These are phyloP conservation scores for Talaromyces verruculosus DNA, from an alignment of 2,329 filamentous ascomycete genomes.

Conservation along the genomic window DNA sequence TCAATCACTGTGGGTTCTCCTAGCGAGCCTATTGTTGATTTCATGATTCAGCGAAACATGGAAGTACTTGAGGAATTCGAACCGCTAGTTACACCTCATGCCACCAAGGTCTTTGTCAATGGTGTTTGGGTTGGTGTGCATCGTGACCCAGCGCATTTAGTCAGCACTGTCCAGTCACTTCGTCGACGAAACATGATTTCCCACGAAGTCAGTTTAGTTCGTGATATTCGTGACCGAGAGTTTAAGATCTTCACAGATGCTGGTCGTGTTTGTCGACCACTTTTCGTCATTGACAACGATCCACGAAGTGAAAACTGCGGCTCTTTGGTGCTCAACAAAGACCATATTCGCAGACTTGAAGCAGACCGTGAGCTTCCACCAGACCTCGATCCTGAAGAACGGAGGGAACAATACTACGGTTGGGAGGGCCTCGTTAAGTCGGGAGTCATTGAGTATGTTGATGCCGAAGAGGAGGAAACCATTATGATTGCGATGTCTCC, in stretches of 20 bases:
- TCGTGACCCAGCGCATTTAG: slow-evolving; percentile 80
- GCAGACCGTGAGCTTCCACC: slow-evolving; percentile 66
- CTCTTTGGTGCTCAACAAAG: slow-evolving; percentile 76
- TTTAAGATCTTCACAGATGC: slow-evolving; percentile 99
- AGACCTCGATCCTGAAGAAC: slow-evolving; percentile 60
- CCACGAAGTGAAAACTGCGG: slow-evolving; percentile 71
- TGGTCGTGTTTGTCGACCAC: slow-evolving; percentile 86
- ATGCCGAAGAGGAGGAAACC: slow-evolving; percentile 97
- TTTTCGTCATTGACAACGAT: slow-evolving; percentile 92
- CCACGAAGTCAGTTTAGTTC: slow-evolving; percentile 88
- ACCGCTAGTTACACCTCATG: slow-evolving; percentile 77
- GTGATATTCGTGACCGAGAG: slow-evolving; percentile 94
- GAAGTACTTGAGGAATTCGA: slow-evolving; percentile 96
- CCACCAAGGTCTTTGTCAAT: slow-evolving; percentile 97
- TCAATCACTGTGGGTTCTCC: slow-evolving; percentile 95
- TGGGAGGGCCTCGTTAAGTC: slow-evolving; percentile 83
- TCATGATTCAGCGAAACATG: slow-evolving; percentile 95
- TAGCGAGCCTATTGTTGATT: slow-evolving; percentile 85
- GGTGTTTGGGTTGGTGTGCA: slow-evolving; percentile 98
- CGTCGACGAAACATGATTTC: slow-evolving; percentile 80
- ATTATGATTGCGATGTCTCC: slow-evolving; percentile 99
- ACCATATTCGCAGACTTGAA: slow-evolving; percentile 76
- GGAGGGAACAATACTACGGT: slow-evolving; percentile 65
- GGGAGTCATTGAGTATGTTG: slow-evolving; percentile 91
- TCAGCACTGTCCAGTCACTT: slow-evolving; percentile 73